phyloP scores from a whole-genome alignment of 352 stramenopile species.

The Phytopythium sindhum region DNA sequence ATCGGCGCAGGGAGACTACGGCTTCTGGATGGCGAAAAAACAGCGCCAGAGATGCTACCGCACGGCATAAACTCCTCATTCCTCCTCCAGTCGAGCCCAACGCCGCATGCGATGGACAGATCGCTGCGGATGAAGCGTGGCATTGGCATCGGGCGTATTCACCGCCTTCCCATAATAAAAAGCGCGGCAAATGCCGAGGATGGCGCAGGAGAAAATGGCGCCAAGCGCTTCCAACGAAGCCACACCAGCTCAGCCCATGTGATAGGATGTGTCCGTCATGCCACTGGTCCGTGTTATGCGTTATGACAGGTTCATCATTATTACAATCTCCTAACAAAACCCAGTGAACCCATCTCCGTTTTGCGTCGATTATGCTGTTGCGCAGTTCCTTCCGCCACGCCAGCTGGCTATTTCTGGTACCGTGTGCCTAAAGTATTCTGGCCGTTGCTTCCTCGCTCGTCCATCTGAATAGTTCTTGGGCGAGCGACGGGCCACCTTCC shows the following conservation, averaged over 20 bases:
- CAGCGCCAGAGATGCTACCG: too few species aligned
- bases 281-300: not conserved
- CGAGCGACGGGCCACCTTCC: not conserved
- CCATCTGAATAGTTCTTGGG: constrained; percentile 10
- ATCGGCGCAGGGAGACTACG: too few species aligned
- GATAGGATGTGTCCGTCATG: not conserved
- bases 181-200: not conserved
- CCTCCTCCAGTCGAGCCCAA: not conserved
- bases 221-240: not conserved
- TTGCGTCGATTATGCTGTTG: not conserved
- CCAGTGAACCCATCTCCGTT: not conserved
- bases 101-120: too few species aligned
- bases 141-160: too few species aligned
- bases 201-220: not conserved
- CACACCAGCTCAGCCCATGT: too few species aligned
- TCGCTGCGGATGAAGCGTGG: not conserved
- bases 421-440: not conserved
- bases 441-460: not conserved
- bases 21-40: not conserved
- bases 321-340: not conserved
- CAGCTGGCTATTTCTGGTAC: constrained; percentile 2
- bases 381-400: not conserved
- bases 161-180: too few species aligned
- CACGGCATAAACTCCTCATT: not conserved
- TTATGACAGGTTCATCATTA: not conserved